Percentiles rank a stretch among this genome's conserved stretches.
Evolutionary conservation across 768 basidiomycete genomes (phyloP).

Genomic region (Pleurotus eryngii): DNA sequence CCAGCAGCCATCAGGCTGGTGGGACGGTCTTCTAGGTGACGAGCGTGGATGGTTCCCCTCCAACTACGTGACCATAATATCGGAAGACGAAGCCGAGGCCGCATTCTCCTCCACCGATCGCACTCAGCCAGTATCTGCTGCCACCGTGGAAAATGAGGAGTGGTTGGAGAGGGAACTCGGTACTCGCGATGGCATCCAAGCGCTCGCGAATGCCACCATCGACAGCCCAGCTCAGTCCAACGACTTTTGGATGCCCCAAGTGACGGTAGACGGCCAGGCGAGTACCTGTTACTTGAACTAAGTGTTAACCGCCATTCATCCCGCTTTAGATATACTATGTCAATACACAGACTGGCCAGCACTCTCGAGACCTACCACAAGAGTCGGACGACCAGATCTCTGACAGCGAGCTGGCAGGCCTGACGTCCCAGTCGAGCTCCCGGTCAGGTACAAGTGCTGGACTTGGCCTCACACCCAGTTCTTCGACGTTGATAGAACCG

Average conservation of each 20-base stretch:
- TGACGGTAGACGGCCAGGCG: slow-evolving; percentile 82
- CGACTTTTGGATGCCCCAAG: slow-evolving; percentile 90
- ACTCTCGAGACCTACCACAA: slow-evolving; percentile 78
- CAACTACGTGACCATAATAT: slow-evolving; percentile 84
- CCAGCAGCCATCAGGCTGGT: slow-evolving; percentile 93
- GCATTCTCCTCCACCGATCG: slow-evolving; percentile 40
- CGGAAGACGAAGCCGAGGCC: slow-evolving; percentile 77
- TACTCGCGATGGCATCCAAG: slow-evolving; percentile 30
- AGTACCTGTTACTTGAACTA: slow-evolving; percentile 21
- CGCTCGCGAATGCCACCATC: slow-evolving; percentile 24
- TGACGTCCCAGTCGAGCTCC: slow-evolving; percentile 55
- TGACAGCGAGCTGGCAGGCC: slow-evolving; percentile 59
- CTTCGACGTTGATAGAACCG: slow-evolving; percentile 24
- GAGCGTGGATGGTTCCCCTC: slow-evolving; percentile 97
- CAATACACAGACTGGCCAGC: slow-evolving; percentile 84
- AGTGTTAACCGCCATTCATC: not conserved
- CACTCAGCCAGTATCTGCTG: slow-evolving; percentile 47
- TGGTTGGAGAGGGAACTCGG: slow-evolving; percentile 53
- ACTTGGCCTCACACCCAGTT: slow-evolving; percentile 42
- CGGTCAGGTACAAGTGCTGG: slow-evolving; percentile 54
- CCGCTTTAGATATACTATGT: slow-evolving; percentile 85
- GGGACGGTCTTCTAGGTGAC: slow-evolving; percentile 90
- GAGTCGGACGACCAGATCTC: slow-evolving; percentile 65
- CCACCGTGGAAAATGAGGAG: slow-evolving; percentile 51
- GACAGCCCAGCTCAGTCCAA: slow-evolving; percentile 44